These are phyloP conservation scores for Lavandula angustifolia DNA, from an alignment of 257 asterid genomes.

Conservation along the genomic window DNA sequence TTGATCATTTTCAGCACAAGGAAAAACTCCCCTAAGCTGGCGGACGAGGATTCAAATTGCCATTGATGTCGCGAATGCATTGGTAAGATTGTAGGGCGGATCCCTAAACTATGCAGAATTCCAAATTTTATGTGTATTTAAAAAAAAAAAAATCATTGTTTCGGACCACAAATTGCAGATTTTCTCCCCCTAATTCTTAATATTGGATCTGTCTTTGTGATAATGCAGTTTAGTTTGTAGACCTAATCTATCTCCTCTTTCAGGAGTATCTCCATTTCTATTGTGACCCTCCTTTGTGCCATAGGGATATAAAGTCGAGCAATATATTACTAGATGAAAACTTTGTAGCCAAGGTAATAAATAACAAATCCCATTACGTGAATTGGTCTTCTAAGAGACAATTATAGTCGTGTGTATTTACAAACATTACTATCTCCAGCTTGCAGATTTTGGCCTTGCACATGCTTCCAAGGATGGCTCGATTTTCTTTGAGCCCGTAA, in stretches of 20 bases:
- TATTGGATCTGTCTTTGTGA: no score
- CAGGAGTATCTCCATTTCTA: slow-evolving; percentile 97
- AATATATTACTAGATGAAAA: slow-evolving; percentile 81
- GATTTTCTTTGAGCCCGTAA: slow-evolving; percentile 84
- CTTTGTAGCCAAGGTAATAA: slow-evolving; percentile 82
- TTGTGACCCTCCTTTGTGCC: slow-evolving; percentile 94
- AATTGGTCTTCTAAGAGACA: neutral
- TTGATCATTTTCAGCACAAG: slow-evolving; percentile 56
- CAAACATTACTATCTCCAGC: slow-evolving; percentile 45
- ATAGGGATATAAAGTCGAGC: slow-evolving; percentile 93
- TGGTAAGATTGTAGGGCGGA: slow-evolving; percentile 47
- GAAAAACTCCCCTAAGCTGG: slow-evolving; percentile 82
- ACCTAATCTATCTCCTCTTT: slow-evolving; percentile 26
- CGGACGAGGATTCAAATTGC: slow-evolving; percentile 79
- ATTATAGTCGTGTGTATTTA: neutral
- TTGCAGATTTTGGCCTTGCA: slow-evolving; percentile 96
- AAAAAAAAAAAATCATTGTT: no score
- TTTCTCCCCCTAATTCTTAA: no score
- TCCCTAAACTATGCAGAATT: no score
- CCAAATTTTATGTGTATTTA: no score
- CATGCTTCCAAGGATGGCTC: slow-evolving; percentile 97
- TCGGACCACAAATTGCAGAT: no score
- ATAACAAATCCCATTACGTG: neutral
- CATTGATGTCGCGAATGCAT: slow-evolving; percentile 90
- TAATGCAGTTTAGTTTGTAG: slow-evolving; percentile 8